These are phyloP conservation scores for Microglena sp. DNA, from an alignment of 139 green algal genomes.

Conservation along the genomic window DNA sequence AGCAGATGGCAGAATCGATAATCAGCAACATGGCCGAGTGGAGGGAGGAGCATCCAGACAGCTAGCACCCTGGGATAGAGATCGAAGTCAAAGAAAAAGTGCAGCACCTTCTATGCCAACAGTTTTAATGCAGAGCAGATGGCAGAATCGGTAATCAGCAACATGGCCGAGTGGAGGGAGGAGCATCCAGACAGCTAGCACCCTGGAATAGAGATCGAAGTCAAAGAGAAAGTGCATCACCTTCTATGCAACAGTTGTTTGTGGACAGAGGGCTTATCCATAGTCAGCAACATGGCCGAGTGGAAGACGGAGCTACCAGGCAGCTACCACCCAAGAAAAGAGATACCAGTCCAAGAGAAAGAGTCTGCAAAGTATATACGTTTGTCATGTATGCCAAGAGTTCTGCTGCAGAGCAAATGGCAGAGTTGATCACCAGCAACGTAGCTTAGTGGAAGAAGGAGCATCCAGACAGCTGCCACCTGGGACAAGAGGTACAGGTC, in stretches of 20 bases:
- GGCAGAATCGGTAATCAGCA: conserved; percentile 13
- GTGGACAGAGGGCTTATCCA: conserved; percentile 16
- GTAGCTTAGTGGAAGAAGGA: conserved; percentile 16
- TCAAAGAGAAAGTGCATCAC: conserved; percentile 70
- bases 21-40: conserved; percentile 20
- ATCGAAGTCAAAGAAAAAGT: neutral
- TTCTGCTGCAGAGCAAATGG: conserved; percentile 39
- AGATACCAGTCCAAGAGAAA: no score
- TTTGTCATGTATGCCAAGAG: neutral
- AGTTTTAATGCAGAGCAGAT: conserved; percentile 38
- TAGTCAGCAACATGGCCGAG: neutral
- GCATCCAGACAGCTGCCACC: conserved; percentile 12
- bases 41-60: conserved; percentile 8
- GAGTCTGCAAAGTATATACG: neutral
- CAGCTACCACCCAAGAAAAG: no score
- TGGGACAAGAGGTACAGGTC: neutral
- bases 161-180: conserved; percentile 22
- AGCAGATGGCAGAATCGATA: conserved; percentile 31
- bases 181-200: conserved; percentile 3
- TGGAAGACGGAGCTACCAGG: neutral
- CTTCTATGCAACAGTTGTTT: conserved; percentile 66
- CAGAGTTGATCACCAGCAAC: conserved; percentile 18
- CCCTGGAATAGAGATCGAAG: neutral
- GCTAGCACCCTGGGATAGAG: conserved; percentile 6
- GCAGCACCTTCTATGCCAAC: neutral